Conservation (phyloP, 2,329 filamentous ascomycete genomes). For the Mycosphaerella sp. region DNA sequence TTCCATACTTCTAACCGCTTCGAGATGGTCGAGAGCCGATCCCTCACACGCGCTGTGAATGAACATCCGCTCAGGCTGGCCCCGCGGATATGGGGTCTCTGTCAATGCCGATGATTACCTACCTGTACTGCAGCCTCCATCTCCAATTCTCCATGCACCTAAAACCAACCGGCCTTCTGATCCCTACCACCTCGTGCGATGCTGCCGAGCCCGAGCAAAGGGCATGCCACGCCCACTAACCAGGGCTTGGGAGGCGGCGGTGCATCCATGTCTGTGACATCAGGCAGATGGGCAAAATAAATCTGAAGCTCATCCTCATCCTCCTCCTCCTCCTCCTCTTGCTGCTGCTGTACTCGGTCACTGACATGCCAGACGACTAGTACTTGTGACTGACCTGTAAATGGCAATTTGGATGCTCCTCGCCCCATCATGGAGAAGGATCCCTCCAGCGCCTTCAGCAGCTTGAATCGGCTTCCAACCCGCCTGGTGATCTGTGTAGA, state of each 20-base stretch:
- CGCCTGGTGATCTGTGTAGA: slow-evolving; percentile 25
- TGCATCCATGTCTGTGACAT: neutral
- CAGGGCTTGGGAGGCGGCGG: neutral
- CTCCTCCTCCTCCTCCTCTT: no score
- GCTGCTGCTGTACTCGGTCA: no score
- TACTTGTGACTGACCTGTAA: neutral
- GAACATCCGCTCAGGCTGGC: no score
- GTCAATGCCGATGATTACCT: no score
- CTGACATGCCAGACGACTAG: neutral
- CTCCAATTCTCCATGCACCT: no score
- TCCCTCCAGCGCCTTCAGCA: neutral
- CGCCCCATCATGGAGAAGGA: neutral
- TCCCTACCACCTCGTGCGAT: neutral
- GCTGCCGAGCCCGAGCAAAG: neutral
- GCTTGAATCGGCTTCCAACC: neutral
- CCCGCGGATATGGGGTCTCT: no score
- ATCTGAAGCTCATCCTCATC: neutral
- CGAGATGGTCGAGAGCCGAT: no score
- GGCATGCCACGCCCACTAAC: neutral
- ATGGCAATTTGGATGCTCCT: neutral
- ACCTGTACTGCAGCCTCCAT: no score
- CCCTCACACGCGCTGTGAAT: no score
- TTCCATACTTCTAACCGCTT: no score
- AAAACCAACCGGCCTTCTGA: neutral
- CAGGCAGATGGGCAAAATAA: neutral